phyloP scores from a whole-genome alignment of 306 rosid species.

The Erythrophleum fordii region DNA sequence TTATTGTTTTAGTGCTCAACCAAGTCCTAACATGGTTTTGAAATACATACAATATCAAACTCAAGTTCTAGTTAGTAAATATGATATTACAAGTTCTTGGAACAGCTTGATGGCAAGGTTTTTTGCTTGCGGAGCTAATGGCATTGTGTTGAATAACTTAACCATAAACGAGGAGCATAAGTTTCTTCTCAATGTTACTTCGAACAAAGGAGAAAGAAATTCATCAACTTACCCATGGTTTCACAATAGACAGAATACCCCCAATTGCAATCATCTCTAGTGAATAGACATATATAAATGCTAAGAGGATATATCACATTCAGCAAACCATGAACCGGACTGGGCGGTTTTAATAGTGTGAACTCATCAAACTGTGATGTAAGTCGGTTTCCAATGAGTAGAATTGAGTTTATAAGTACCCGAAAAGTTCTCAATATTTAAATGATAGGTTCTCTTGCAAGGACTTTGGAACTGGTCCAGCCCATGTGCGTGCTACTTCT shows the following conservation, averaged over 20 bases:
- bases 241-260: constrained; percentile 53
- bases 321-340: constrained; percentile 63
- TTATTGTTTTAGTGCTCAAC: not conserved
- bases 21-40: not conserved
- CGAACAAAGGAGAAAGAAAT: constrained; percentile 50
- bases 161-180: constrained; percentile 50
- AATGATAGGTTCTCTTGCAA: constrained; percentile 37
- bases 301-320: constrained; percentile 50
- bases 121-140: constrained; percentile 50
- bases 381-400: constrained; percentile 38
- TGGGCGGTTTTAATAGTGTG: constrained; percentile 58
- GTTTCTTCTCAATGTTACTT: constrained; percentile 56
- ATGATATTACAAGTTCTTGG: not conserved
- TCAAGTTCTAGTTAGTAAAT: not conserved
- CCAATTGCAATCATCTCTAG: constrained; percentile 67
- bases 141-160: constrained; percentile 48
- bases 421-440: not conserved
- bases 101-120: constrained; percentile 64
- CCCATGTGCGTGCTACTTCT: constrained; percentile 50
- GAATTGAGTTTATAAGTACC: constrained; percentile 2
- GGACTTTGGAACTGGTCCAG: constrained; percentile 60
- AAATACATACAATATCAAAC: not conserved
- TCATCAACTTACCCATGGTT: constrained; percentile 59
- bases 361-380: constrained; percentile 73
- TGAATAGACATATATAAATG: constrained; percentile 51